Conservation (phyloP, 2,329 filamentous ascomycete species). For the Catunica adiposa region DNA sequence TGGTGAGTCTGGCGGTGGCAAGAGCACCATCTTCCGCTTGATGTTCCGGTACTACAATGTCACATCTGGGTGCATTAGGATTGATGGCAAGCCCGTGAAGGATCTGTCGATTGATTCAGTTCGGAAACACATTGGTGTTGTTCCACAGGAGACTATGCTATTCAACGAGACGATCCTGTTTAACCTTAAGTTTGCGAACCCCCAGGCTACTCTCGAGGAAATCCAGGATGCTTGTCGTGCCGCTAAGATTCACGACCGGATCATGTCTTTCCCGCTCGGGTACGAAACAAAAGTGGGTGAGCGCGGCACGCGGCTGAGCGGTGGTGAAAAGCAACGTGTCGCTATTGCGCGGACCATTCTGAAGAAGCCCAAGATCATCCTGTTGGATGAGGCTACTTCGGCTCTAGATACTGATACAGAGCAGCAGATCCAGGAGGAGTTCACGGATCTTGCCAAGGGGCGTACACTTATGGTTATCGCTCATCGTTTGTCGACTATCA, state of each 20-base stretch:
- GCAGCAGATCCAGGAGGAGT: conserved; percentile 76
- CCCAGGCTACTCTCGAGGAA: conserved; percentile 61
- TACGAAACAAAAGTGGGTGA: conserved; percentile 87
- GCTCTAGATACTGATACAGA: conserved; percentile 85
- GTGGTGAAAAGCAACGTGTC: conserved; percentile 84
- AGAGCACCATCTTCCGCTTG: conserved; percentile 88
- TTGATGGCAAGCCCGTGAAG: conserved; percentile 73
- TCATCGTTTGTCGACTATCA: conserved; percentile 72
- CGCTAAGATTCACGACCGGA: conserved; percentile 85
- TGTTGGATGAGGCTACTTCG: conserved; percentile 85
- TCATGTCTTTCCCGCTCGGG: conserved; percentile 70
- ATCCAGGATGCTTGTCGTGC: conserved; percentile 68
- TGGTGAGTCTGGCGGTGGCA: conserved; percentile 89
- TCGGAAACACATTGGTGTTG: conserved; percentile 78
- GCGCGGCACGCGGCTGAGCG: conserved; percentile 69
- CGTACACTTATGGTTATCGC: conserved; percentile 93
- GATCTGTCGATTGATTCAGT: conserved; percentile 88
- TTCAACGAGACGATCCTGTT: conserved; percentile 95
- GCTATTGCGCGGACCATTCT: conserved; percentile 86
- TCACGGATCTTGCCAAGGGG: conserved; percentile 65
- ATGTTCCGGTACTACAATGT: conserved; percentile 95
- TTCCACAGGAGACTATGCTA: conserved; percentile 87
- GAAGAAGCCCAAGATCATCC: conserved; percentile 80
- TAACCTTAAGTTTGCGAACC: conserved; percentile 80
- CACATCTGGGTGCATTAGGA: conserved; percentile 58